phyloP scores from a whole-genome alignment of 305 asterid species.

The Stenogyne calaminthoides region DNA sequence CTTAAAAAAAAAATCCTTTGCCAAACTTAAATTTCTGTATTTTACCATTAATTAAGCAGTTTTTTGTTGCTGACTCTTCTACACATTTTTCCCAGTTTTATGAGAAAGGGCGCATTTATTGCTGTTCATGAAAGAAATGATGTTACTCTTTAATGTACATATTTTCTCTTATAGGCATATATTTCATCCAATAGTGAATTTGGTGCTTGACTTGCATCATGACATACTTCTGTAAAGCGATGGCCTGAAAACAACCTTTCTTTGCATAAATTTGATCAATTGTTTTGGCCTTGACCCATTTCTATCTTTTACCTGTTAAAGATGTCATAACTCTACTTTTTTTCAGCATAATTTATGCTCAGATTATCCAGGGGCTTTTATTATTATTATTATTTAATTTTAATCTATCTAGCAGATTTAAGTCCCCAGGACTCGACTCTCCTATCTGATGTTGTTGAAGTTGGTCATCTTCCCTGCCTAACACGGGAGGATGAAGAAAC shows the following conservation, averaged over 20 bases:
- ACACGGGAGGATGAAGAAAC: slow-evolving; percentile 63
- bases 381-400: neutral
- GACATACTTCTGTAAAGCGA: neutral
- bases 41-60: neutral
- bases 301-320: neutral
- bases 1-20: neutral
- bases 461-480: slow-evolving; percentile 68
- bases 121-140: neutral
- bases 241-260: neutral
- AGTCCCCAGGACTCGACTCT: slow-evolving; percentile 93
- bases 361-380: neutral
- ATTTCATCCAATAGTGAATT: slow-evolving; percentile 12
- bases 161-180: neutral
- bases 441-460: slow-evolving; percentile 77
- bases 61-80: slow-evolving; percentile 3
- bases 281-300: neutral
- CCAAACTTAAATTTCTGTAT: neutral
- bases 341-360: neutral
- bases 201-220: neutral
- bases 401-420: slow-evolving; percentile 55
- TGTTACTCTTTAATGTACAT: neutral
- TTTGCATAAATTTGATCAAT: neutral
- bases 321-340: slow-evolving; percentile 6
- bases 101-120: neutral
- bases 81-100: neutral